Conservation (phyloP, 2,329 filamentous ascomycete genomes). For the Exophiala phaeomuriformis region DNA sequence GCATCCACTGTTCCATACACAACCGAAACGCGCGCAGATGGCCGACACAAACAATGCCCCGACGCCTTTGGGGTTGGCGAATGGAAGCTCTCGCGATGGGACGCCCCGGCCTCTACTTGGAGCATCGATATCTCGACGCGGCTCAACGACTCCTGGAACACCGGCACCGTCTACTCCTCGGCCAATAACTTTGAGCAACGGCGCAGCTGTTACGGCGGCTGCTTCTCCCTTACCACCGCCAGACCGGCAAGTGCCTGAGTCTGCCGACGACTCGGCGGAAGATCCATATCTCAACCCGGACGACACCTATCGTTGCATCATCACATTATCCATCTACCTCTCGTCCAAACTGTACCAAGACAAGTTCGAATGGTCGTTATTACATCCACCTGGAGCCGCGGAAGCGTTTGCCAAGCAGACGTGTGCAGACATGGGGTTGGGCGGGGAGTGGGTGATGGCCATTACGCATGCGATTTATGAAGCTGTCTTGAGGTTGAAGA, state of each 20-base stretch:
- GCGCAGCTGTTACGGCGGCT: constrained; percentile 56
- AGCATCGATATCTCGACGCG: constrained; percentile 21
- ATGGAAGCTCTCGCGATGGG: constrained; percentile 44
- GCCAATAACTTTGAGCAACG: constrained; percentile 36
- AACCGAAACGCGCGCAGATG: constrained; percentile 37
- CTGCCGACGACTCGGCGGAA: constrained; percentile 9
- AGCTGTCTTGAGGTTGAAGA: constrained; percentile 83
- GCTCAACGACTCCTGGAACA: constrained; percentile 26
- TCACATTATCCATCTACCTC: constrained; percentile 84
- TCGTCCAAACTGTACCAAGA: constrained; percentile 89
- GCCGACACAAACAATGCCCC: constrained; percentile 29
- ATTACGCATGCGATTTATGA: constrained; percentile 98
- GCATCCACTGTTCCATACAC: constrained; percentile 75
- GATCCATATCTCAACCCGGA: constrained; percentile 65
- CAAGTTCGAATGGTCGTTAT: constrained; percentile 94
- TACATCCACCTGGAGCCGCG: constrained; percentile 84
- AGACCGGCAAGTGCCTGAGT: constrained; percentile 10
- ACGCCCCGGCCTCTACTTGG: constrained; percentile 38
- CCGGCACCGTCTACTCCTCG: constrained; percentile 43
- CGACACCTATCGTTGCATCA: constrained; percentile 88
- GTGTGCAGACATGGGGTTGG: constrained; percentile 81
- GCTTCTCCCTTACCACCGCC: constrained; percentile 54
- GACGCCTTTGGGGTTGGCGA: constrained; percentile 31
- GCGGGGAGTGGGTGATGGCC: constrained; percentile 87
- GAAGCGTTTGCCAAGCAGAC: constrained; percentile 89